These are phyloP conservation scores for Coemansia sp. DNA, from an alignment of 192 early-diverging fungal genomes.

Conservation along the genomic window DNA sequence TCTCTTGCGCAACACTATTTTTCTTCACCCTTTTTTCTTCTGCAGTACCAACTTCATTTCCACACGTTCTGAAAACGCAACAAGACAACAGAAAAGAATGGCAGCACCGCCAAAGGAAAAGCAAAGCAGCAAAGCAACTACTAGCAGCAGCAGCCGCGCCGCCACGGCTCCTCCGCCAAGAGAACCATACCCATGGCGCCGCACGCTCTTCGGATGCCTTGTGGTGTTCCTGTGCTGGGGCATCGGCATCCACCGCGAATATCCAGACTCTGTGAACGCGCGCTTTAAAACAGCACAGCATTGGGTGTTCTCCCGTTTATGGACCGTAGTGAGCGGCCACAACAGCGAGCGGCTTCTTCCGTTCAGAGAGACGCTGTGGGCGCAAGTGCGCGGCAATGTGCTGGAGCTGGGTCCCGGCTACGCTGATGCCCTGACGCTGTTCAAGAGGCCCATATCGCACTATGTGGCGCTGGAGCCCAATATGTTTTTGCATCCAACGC, in stretches of 20 bases:
- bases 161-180: background rate
- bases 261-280: slow-evolving; percentile 8
- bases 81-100: too few species aligned
- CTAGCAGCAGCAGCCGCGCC: background rate
- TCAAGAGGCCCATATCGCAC: background rate
- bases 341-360: slow-evolving; percentile 16
- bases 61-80: too few species aligned
- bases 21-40: too few species aligned
- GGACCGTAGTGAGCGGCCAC: slow-evolving; percentile 19
- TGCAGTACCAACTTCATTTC: too few species aligned
- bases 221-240: slow-evolving; percentile 26
- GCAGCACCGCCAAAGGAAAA: background rate
- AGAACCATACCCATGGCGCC: slow-evolving; percentile 37
- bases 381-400: slow-evolving; percentile 30
- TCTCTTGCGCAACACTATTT: too few species aligned
- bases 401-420: slow-evolving; percentile 40
- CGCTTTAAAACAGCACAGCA: slow-evolving; percentile 18
- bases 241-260: slow-evolving; percentile 28
- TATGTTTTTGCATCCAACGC: slow-evolving; percentile 11
- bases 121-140: background rate
- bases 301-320: slow-evolving; percentile 37
- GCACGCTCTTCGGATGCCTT: slow-evolving; percentile 17
- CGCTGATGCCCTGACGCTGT: slow-evolving; percentile 25
- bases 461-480: slow-evolving; percentile 46
- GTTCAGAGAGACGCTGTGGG: slow-evolving; percentile 26